Conservation (phyloP, 2,329 filamentous ascomycete genomes). For the Penicillium frequentans region DNA sequence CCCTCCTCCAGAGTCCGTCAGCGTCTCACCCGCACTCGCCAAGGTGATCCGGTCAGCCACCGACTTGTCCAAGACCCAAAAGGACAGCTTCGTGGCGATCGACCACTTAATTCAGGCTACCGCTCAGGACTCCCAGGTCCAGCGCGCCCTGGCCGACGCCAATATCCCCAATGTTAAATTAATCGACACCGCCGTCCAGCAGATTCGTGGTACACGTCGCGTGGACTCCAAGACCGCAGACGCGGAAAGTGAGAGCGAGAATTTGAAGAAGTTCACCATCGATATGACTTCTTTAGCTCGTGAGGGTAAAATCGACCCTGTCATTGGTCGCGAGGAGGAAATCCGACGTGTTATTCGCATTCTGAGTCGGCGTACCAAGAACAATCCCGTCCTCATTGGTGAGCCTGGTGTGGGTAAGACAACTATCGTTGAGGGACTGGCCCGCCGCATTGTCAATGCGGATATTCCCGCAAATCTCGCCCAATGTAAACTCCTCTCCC, state of each 20-base stretch:
- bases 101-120: conserved; percentile 90
- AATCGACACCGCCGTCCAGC: conserved; percentile 83
- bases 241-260: conserved; percentile 86
- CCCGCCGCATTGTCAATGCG: conserved; percentile 91
- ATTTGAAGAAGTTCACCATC: conserved; percentile 96
- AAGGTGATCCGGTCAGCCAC: conserved; percentile 80
- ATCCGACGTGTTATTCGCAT: conserved; percentile 91
- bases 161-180: conserved; percentile 91
- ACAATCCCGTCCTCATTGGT: conserved; percentile 97
- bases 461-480: conserved; percentile 96
- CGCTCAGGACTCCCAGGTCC: conserved; percentile 73
- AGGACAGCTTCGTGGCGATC: conserved; percentile 90
- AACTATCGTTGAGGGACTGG: conserved; percentile 93
- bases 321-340: conserved; percentile 95
- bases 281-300: conserved; percentile 96
- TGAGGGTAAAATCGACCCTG: conserved; percentile 96
- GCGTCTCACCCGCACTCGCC: conserved; percentile 77
- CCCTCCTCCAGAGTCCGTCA: conserved; percentile 85
- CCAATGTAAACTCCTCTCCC: conserved; percentile 87
- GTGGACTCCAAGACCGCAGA: conserved; percentile 97
- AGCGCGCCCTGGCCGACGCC: conserved; percentile 73
- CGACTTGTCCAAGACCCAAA: conserved; percentile 94
- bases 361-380: conserved; percentile 90
- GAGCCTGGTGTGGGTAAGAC: conserved; percentile 99
- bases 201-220: conserved; percentile 87